Percentiles rank a stretch among this genome's conserved stretches.
phyloP scores from a whole-genome alignment of 1,139 yeast species.

The Candida albicans region DNA sequence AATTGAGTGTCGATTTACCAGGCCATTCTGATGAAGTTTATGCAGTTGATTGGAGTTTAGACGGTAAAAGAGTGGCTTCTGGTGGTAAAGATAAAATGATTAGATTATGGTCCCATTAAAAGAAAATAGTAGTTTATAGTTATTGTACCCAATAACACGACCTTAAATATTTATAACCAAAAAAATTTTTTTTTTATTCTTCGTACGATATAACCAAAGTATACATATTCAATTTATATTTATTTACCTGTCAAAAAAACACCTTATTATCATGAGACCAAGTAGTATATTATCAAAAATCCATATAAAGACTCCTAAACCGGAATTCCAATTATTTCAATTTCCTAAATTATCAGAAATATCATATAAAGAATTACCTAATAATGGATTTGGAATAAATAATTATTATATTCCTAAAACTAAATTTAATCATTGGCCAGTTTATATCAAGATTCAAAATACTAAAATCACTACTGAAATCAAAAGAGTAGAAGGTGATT shows the following conservation, averaged over 20 bases:
- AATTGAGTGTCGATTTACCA: slow-evolving; percentile 84
- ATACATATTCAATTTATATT: too few relatives aligned
- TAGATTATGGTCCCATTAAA: slow-evolving; percentile 82
- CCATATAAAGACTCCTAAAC: slow-evolving; percentile 6
- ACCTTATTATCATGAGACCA: slow-evolving; percentile 22
- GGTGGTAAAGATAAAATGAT: slow-evolving; percentile 97
- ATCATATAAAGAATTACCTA: slow-evolving; percentile 14
- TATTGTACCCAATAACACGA: not conserved
- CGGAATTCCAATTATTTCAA: slow-evolving; percentile 5
- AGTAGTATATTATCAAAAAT: slow-evolving; percentile 8
- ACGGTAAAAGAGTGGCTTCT: slow-evolving; percentile 88
- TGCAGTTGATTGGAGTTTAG: slow-evolving; percentile 98
- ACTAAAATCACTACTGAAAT: slow-evolving; percentile 61
- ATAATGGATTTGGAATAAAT: slow-evolving; percentile 43
- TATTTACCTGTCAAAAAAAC: not conserved
- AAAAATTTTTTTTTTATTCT: slow-evolving; percentile 1
- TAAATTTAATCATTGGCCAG: slow-evolving; percentile 65
- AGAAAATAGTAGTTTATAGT: too few relatives aligned
- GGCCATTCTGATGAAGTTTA: slow-evolving; percentile 96
- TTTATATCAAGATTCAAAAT: slow-evolving; percentile 58
- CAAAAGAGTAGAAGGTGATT: slow-evolving; percentile 63
- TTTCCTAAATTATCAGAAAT: slow-evolving; percentile 9
- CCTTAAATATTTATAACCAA: not conserved
- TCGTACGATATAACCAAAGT: too few relatives aligned
- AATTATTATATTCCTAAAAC: slow-evolving; percentile 56